Conservation (phyloP, 2,329 filamentous ascomycete species). For the Madurella mycetomatis region DNA sequence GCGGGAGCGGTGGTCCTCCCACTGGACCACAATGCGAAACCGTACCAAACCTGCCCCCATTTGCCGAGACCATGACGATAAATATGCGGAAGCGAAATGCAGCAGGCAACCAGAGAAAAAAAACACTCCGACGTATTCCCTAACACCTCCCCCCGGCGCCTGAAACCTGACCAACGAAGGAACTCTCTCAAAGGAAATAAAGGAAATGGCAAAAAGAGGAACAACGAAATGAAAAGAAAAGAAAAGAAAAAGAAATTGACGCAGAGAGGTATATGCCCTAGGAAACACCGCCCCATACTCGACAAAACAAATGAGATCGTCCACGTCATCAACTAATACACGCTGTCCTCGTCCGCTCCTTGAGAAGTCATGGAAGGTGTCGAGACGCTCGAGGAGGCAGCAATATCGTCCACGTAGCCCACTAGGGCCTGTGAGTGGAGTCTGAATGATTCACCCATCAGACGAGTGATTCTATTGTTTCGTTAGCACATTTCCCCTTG, state of each 20-base stretch:
- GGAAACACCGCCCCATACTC: slow-evolving; percentile 32
- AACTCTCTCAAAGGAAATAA: slow-evolving; percentile 29
- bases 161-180: slow-evolving; percentile 16
- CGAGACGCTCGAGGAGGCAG: slow-evolving; percentile 64
- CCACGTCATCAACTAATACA: slow-evolving; percentile 57
- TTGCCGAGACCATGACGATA: slow-evolving; percentile 39
- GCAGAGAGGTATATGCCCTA: slow-evolving; percentile 43
- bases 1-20: slow-evolving; percentile 32
- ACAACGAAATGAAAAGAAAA: slow-evolving; percentile 27
- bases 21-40: slow-evolving; percentile 36
- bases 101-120: slow-evolving; percentile 27
- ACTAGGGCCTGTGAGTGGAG: slow-evolving; percentile 91
- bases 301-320: slow-evolving; percentile 50
- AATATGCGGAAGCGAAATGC: slow-evolving; percentile 29
- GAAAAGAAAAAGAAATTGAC: not conserved
- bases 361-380: slow-evolving; percentile 70
- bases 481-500: slow-evolving; percentile 39
- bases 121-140: slow-evolving; percentile 19
- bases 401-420: slow-evolving; percentile 84
- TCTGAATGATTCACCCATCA: slow-evolving; percentile 98
- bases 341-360: slow-evolving; percentile 66
- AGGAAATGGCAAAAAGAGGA: slow-evolving; percentile 32
- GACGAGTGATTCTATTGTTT: slow-evolving; percentile 69
- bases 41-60: slow-evolving; percentile 39
- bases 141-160: slow-evolving; percentile 21